Base-by-base conservation (phyloP, 139 green algal species). In the Nannochloris sp. region DNA sequence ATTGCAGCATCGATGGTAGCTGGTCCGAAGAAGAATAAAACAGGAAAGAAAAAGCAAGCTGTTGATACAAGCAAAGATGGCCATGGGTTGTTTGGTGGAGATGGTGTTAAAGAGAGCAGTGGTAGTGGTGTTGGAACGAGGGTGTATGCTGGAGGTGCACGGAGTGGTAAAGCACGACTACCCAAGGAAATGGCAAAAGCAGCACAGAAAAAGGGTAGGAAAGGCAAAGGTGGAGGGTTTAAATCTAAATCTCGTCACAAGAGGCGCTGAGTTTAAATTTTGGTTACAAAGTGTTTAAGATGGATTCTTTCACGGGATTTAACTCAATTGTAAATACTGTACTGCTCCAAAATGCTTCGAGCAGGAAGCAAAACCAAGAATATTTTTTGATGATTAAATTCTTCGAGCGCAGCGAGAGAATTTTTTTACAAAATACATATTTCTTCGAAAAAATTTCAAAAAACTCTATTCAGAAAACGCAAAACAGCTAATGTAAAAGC, bases 111-210 rank as follows among this genome's bases (percentile, higher is more conserved):
- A 56, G 33, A n/a, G 25, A 61, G n/a, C 42, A 31, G 4, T 14
- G 9, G 31, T 36, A 54, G 10, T 45, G 25, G 33, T 36, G 10
- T 23, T 9, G 39, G 34, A 12, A 67, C 69, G 19, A 80, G 67
- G 46, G 79, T 86, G 36, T 86, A 86, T 45, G 55, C 73, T 24
- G 79, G 79, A 5, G 79, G 79, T 4, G 66, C 70, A 9, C 36
- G 38, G 14, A 79, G 67, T 45, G 59, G 68, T 25, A 37, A 39
- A 12, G 54, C 7, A 54, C 8, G 12, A 25, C 6, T 30, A 27
- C 54, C 9, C 37, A 19, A 39, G 79, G 37, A 45, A 45, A 45
- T 9, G 37, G 13, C 31, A 42, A 4, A 8, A 27, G 9, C 38
- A 45, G 29, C 38, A 45, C 24, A 24, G 38, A 4, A 38, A 39